Conservation (phyloP, 2,329 filamentous ascomycete species). For the Alternaria hordeiaustralica region DNA sequence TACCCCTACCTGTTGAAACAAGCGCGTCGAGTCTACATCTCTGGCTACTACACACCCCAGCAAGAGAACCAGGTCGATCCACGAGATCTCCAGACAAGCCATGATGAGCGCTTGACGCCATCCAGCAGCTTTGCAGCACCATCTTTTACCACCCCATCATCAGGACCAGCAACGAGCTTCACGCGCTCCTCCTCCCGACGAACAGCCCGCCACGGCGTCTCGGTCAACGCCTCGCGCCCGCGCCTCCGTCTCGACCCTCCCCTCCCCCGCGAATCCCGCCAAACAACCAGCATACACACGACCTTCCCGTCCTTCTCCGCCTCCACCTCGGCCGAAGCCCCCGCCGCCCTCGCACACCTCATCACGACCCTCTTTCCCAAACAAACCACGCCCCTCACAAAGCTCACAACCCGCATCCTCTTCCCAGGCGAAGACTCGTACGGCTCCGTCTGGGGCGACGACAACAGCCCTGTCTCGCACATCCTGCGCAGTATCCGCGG, state of each 20-base stretch:
- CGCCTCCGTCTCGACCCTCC: slow-evolving; percentile 26
- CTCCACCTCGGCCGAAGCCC: slow-evolving; percentile 23
- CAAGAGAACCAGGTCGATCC: slow-evolving; percentile 2
- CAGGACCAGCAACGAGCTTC: slow-evolving; percentile 5
- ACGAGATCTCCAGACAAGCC: slow-evolving; percentile 9
- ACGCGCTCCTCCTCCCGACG: background rate
- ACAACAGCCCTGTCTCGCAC: slow-evolving; percentile 45
- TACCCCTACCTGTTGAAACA: slow-evolving; percentile 51
- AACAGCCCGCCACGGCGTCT: background rate
- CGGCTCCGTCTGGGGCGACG: slow-evolving; percentile 49
- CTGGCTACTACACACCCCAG: slow-evolving; percentile 45
- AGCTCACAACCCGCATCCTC: slow-evolving; percentile 49
- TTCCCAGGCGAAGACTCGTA: slow-evolving; percentile 50
- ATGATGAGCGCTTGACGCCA: slow-evolving; percentile 20
- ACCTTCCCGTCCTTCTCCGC: slow-evolving; percentile 22
- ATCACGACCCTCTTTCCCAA: slow-evolving; percentile 42
- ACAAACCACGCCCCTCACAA: slow-evolving; percentile 23
- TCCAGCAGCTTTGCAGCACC: slow-evolving; percentile 19
- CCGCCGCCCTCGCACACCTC: slow-evolving; percentile 40
- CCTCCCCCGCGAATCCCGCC: background rate
- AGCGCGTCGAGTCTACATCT: slow-evolving; percentile 50
- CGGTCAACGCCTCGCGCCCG: slow-evolving; percentile 15
- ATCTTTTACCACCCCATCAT: slow-evolving; percentile 11
- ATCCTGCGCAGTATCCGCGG: slow-evolving; percentile 47
- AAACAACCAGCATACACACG: background rate